These are phyloP conservation scores for Diplotaxis tenuifolia DNA, from an alignment of 345 rosid genomes.

Conservation along the genomic window DNA sequence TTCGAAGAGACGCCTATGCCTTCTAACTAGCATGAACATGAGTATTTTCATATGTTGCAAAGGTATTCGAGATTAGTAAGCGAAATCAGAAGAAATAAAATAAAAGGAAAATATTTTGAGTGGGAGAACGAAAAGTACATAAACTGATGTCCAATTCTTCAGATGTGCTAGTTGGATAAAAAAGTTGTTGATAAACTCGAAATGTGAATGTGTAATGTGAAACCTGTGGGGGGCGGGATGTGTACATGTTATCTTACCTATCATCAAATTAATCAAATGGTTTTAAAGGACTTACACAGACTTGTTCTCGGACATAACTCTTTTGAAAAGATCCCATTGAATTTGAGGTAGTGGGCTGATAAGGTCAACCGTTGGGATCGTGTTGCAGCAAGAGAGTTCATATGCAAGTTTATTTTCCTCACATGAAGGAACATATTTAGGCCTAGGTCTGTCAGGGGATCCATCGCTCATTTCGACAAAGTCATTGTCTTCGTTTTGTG, in stretches of 20 bases:
- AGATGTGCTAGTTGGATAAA: background rate
- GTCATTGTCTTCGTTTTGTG: background rate
- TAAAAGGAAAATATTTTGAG: too few species aligned
- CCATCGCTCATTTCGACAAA: background rate
- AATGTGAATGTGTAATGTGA: background rate
- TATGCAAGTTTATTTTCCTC: background rate
- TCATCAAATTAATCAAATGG: too few species aligned
- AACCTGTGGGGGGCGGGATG: background rate
- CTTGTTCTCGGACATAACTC: too few species aligned
- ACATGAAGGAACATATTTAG: background rate
- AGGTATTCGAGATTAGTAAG: too few species aligned
- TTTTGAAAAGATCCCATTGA: background rate
- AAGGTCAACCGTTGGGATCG: background rate
- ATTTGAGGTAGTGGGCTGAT: background rate
- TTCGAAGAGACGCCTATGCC: background rate
- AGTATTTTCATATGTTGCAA: background rate
- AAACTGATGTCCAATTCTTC: background rate
- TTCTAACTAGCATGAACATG: background rate
- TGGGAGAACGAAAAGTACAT: too few species aligned
- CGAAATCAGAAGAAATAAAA: too few species aligned
- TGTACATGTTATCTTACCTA: background rate
- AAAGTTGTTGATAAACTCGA: background rate
- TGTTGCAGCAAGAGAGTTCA: background rate
- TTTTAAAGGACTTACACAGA: background rate
- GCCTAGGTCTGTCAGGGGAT: background rate